Conservation (phyloP, 2,329 filamentous ascomycete species). For the Botryotinia narcissicola region DNA sequence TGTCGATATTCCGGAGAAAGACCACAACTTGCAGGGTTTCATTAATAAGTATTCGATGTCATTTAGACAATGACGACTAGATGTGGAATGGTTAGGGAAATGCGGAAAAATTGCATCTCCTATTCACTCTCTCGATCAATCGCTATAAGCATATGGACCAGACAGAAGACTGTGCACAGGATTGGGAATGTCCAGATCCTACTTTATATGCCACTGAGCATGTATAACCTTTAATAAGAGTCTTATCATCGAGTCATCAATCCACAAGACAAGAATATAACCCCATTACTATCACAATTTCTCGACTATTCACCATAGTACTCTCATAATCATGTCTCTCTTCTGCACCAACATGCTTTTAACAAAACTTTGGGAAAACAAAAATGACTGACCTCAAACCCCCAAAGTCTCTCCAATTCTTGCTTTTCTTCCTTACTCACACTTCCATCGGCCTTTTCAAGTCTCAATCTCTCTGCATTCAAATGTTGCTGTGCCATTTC, state of each 20-base stretch:
- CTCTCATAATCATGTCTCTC: neutral
- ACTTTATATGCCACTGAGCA: neutral
- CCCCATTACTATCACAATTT: neutral
- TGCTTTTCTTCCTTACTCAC: slow-evolving; percentile 48
- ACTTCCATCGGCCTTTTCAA: slow-evolving; percentile 10
- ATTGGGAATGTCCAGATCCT: neutral
- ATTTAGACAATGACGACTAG: neutral
- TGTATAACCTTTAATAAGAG: too few relatives aligned
- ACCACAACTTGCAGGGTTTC: slow-evolving; percentile 46
- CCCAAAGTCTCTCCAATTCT: slow-evolving; percentile 57
- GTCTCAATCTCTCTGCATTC: neutral
- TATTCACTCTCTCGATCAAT: neutral
- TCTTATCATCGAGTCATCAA: neutral
- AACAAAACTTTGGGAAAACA: neutral
- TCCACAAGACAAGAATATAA: neutral
- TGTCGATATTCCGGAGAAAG: slow-evolving; percentile 70
- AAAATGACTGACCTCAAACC: slow-evolving; percentile 46
- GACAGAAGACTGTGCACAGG: neutral
- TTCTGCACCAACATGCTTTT: too few relatives aligned
- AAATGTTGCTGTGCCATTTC: neutral
- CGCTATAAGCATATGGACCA: neutral
- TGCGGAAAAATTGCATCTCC: neutral
- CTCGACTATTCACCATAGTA: neutral
- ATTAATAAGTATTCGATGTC: neutral
- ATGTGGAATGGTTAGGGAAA: too few relatives aligned